These are phyloP conservation scores for Luffa acutangula DNA, from an alignment of 306 rosid species.

Conservation along the genomic window DNA sequence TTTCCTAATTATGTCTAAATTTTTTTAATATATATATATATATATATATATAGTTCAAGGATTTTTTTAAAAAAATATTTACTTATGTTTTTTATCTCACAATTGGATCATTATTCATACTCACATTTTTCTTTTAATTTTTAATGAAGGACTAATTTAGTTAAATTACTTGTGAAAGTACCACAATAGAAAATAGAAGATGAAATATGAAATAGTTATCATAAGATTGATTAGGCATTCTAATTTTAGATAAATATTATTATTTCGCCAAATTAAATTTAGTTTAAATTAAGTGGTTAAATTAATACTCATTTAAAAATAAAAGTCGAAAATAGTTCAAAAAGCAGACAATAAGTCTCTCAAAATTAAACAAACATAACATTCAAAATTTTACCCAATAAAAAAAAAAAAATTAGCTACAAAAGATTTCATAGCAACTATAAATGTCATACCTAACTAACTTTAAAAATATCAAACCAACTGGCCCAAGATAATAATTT, in stretches of 20 bases:
- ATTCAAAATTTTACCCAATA: neutral
- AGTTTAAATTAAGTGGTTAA: neutral
- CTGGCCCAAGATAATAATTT: too few relatives aligned
- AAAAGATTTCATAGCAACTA: too few relatives aligned
- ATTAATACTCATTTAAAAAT: too few relatives aligned
- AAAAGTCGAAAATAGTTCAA: neutral
- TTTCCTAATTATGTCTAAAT: neutral
- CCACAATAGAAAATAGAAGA: neutral
- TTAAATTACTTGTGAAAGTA: too few relatives aligned
- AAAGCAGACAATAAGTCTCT: neutral
- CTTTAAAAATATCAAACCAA: too few relatives aligned
- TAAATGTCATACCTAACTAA: too few relatives aligned
- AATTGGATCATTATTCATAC: neutral
- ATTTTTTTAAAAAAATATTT: neutral
- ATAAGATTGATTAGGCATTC: neutral
- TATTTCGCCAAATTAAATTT: neutral
- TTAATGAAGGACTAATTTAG: too few relatives aligned
- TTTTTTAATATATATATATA: too few relatives aligned
- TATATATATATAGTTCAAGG: too few relatives aligned
- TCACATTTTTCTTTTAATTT: too few relatives aligned
- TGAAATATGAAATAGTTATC: neutral
- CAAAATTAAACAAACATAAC: neutral
- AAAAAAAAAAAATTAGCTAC: too few relatives aligned
- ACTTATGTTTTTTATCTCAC: neutral
- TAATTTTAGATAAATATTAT: too few relatives aligned